phyloP scores from a whole-genome alignment of 2,329 filamentous ascomycete species.

The Thermoascus crustaceus region DNA sequence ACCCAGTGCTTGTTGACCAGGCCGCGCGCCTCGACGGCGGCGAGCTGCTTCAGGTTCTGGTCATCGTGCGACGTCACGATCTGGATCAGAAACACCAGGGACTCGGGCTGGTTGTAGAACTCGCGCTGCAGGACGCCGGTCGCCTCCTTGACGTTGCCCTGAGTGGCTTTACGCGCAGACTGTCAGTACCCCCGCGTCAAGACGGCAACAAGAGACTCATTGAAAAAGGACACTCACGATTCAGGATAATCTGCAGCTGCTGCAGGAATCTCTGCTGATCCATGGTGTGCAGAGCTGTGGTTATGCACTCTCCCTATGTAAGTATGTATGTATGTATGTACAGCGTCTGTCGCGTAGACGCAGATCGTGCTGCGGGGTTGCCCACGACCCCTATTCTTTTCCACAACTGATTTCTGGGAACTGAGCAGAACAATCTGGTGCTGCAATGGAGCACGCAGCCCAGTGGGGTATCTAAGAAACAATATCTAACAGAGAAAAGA shows the following conservation, averaged over 20 bases:
- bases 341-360: background rate
- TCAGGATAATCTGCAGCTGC: constrained; percentile 78
- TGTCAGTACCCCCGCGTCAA: constrained; percentile 4
- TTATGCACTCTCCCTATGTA: too few species aligned
- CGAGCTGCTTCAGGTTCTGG: constrained; percentile 71
- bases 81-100: constrained; percentile 78
- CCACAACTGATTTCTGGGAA: background rate
- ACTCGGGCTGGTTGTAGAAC: constrained; percentile 80
- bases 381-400: background rate
- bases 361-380: constrained; percentile 1
- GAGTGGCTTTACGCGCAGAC: constrained; percentile 58
- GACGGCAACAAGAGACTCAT: constrained; percentile 6
- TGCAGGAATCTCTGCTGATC: constrained; percentile 75
- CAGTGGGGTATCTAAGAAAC: background rate
- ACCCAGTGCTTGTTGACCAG: constrained; percentile 82
- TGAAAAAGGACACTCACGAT: constrained; percentile 54
- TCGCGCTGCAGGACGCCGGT: constrained; percentile 86
- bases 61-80: constrained; percentile 71
- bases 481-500: constrained; percentile 2
- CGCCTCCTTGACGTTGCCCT: constrained; percentile 78
- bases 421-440: background rate
- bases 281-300: constrained; percentile 48
- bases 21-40: constrained; percentile 80
- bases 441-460: background rate
- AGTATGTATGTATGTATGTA: too few species aligned